A percentile compares a stretch with the other conserved stretches of the same genome.
Evolutionary conservation across 106 monocot genomes (phyloP).

Genomic region (Dioscorea zingiberensis): DNA sequence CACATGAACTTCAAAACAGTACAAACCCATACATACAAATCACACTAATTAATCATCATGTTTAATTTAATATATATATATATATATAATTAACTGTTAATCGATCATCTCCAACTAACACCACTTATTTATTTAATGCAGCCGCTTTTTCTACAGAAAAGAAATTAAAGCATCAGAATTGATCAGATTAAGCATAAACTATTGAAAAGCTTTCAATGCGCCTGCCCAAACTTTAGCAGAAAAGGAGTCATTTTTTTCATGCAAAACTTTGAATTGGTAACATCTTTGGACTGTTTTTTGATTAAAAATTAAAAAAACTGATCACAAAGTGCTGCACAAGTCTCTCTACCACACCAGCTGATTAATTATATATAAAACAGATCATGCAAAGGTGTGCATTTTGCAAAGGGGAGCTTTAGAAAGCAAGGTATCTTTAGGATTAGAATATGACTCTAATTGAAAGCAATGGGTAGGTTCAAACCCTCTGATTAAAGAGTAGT

Average conservation of each 20-base stretch:
- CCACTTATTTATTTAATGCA: too few species aligned
- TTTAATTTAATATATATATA: too few species aligned
- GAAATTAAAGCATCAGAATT: too few species aligned
- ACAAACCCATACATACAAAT: too few species aligned
- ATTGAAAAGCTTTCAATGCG: not conserved
- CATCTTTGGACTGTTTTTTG: not conserved
- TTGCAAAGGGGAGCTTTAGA: not conserved
- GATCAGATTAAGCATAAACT: not conserved
- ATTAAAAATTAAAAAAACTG: not conserved
- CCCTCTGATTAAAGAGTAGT: not conserved
- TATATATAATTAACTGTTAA: too few species aligned
- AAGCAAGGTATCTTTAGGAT: constrained; percentile 1
- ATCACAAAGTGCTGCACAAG: not conserved
- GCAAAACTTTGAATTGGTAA: not conserved
- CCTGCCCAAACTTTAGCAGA: too few species aligned
- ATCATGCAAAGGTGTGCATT: not conserved
- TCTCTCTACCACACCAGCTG: not conserved
- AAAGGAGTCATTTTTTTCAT: too few species aligned
- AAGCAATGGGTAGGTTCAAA: not conserved
- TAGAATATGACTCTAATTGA: not conserved
- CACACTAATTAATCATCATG: too few species aligned
- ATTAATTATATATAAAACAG: not conserved
- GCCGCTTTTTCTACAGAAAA: too few species aligned
- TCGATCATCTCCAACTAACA: too few species aligned
- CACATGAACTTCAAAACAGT: too few species aligned